phyloP scores from a whole-genome alignment of 1,284 basidiomycete species.

The Sanghuangporus baumii region DNA sequence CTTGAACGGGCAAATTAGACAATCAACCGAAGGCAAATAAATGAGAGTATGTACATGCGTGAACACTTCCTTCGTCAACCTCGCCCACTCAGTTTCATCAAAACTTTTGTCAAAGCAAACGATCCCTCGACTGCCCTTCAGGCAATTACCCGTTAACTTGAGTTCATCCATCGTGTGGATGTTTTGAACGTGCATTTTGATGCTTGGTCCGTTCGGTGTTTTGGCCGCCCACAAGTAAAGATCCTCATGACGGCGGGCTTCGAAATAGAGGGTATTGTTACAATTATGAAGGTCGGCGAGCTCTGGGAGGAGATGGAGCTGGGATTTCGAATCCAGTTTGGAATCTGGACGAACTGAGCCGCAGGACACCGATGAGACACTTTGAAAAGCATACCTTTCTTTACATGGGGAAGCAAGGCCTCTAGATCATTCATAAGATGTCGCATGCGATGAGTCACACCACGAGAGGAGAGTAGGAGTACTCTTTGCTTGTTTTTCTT shows the following conservation, averaged over 20 bases:
- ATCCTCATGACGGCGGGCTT: conserved; percentile 93
- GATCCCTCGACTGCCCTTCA: conserved; percentile 92
- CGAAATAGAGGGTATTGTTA: conserved; percentile 97
- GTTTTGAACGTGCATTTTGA: conserved; percentile 98
- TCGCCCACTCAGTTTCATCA: conserved; percentile 86
- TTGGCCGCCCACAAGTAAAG: conserved; percentile 97
- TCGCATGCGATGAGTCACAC: conserved; percentile 94
- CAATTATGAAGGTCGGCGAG: conserved; percentile 97
- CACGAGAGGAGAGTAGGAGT: conserved; percentile 87
- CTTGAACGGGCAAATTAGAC: conserved; percentile 35
- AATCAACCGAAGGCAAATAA: conserved; percentile 9
- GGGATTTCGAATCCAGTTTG: conserved; percentile 96
- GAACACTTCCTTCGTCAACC: conserved; percentile 90
- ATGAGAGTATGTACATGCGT: conserved; percentile 75
- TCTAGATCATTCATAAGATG: conserved; percentile 97
- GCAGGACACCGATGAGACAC: neutral
- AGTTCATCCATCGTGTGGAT: conserved; percentile 99
- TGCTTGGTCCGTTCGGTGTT: conserved; percentile 95
- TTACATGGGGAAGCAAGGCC: conserved; percentile 87
- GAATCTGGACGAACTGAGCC: conserved; percentile 56
- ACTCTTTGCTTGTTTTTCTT: conserved; percentile 84
- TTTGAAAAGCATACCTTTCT: conserved; percentile 69
- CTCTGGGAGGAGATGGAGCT: conserved; percentile 91
- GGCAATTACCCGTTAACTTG: conserved; percentile 99
- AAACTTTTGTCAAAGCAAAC: conserved; percentile 92